These are phyloP conservation scores for Westerdykella aurantiaca DNA, from an alignment of 2,329 filamentous ascomycete genomes.

Conservation along the genomic window DNA sequence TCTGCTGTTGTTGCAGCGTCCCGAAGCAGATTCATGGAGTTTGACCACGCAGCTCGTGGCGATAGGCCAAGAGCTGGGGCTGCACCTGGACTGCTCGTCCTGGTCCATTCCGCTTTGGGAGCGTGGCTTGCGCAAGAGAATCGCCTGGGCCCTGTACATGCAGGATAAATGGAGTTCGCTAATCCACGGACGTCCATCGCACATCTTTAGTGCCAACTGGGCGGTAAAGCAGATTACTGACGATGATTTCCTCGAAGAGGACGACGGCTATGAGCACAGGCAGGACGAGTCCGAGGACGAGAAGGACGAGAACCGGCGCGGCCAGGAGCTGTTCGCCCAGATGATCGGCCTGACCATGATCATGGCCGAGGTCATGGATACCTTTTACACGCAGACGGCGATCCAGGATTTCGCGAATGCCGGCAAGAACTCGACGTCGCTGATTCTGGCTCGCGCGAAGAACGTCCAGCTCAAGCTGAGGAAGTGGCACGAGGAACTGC, in stretches of 20 bases:
- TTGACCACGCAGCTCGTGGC: slow-evolving; percentile 83
- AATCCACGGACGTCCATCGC: slow-evolving; percentile 78
- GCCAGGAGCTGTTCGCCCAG: slow-evolving; percentile 65
- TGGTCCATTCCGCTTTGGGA: slow-evolving; percentile 92
- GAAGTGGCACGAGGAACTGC: slow-evolving; percentile 73
- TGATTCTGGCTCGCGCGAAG: slow-evolving; percentile 70
- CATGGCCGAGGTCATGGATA: slow-evolving; percentile 73
- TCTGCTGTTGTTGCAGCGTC: slow-evolving; percentile 66
- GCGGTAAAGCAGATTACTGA: slow-evolving; percentile 61
- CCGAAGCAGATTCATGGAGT: slow-evolving; percentile 74
- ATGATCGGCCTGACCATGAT: slow-evolving; percentile 72
- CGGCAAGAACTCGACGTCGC: slow-evolving; percentile 62
- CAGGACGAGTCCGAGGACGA: slow-evolving; percentile 50
- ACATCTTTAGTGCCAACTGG: slow-evolving; percentile 67
- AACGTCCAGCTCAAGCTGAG: slow-evolving; percentile 77
- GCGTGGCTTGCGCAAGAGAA: slow-evolving; percentile 72
- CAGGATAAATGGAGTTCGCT: slow-evolving; percentile 90
- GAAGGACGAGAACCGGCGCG: slow-evolving; percentile 57
- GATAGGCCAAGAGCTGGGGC: slow-evolving; percentile 76
- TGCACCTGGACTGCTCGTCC: slow-evolving; percentile 78
- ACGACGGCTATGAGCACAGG: slow-evolving; percentile 48
- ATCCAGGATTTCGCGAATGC: slow-evolving; percentile 62
- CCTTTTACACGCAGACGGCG: slow-evolving; percentile 75
- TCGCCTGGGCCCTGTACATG: slow-evolving; percentile 90
- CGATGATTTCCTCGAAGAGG: slow-evolving; percentile 66